Conservation (phyloP, 345 rosid genomes). For the Moricandia arvensis region DNA sequence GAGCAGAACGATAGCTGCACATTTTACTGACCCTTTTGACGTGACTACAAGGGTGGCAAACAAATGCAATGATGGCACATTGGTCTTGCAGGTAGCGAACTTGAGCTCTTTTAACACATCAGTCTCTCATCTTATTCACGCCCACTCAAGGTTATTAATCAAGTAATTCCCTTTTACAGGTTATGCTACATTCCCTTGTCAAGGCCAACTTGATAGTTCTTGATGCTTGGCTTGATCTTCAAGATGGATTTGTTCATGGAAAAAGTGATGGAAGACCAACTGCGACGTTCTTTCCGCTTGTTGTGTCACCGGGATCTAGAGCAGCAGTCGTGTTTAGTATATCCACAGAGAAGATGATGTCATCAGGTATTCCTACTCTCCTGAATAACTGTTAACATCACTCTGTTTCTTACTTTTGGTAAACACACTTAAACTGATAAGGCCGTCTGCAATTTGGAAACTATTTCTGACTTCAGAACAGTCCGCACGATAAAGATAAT, state of each 20-base stretch:
- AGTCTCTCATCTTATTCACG: constrained; percentile 8
- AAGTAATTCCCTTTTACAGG: constrained; percentile 45
- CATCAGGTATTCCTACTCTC: constrained; percentile 50
- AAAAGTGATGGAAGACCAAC: constrained; percentile 76
- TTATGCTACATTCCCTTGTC: constrained; percentile 84
- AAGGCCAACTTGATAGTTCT: constrained; percentile 74
- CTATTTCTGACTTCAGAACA: constrained; percentile 10
- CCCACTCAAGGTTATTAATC: constrained; percentile 10
- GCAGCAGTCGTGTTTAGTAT: constrained; percentile 77
- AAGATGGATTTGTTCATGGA: constrained; percentile 84
- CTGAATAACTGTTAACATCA: neutral
- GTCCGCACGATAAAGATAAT: neutral
- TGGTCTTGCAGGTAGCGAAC: constrained; percentile 76
- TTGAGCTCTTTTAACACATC: neutral
- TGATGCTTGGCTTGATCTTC: constrained; percentile 95
- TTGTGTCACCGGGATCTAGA: constrained; percentile 74
- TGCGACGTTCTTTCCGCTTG: constrained; percentile 74
- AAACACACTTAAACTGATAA: constrained; percentile 11
- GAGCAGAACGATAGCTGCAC: constrained; percentile 88
- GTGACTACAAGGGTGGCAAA: constrained; percentile 78
- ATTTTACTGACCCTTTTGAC: constrained; percentile 90
- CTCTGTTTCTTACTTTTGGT: constrained; percentile 1
- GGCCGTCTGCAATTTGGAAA: constrained; percentile 1
- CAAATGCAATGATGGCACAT: constrained; percentile 78
- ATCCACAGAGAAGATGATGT: constrained; percentile 49